These are phyloP conservation scores for Phycomyces blakesleeanus DNA, from an alignment of 192 early-diverging fungal genomes.

Conservation along the genomic window DNA sequence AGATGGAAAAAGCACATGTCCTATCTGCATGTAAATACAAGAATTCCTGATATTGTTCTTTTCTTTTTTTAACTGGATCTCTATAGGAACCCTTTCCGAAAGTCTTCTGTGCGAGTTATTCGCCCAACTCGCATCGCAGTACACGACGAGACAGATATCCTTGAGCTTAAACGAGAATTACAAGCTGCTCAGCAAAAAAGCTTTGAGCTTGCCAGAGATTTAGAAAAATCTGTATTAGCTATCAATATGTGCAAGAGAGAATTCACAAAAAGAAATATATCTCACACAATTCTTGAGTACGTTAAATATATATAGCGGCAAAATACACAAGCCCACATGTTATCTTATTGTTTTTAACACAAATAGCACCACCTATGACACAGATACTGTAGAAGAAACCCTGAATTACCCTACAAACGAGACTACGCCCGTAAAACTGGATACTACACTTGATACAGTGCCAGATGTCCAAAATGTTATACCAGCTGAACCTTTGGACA, in stretches of 20 bases:
- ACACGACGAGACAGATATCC: conserved; percentile 4
- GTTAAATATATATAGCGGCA: too few species aligned
- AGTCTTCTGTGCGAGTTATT: not conserved
- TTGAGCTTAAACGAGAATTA: not conserved
- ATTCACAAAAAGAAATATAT: conserved; percentile 2
- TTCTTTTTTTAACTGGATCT: not conserved
- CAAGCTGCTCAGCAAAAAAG: not conserved
- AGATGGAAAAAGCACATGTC: conserved; percentile 5
- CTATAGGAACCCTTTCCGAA: not conserved
- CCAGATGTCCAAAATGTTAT: too few species aligned
- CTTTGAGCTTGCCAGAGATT: not conserved
- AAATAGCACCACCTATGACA: too few species aligned
- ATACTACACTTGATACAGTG: too few species aligned
- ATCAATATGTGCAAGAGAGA: conserved; percentile 10
- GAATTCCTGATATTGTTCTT: not conserved
- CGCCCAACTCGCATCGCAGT: not conserved
- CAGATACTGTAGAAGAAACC: too few species aligned
- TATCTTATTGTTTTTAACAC: too few species aligned
- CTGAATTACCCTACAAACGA: too few species aligned
- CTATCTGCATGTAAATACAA: conserved; percentile 16
- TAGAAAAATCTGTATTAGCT: conserved; percentile 7
- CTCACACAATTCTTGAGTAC: not conserved
- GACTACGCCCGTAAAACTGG: too few species aligned
- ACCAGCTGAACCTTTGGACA: too few species aligned
- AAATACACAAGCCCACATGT: too few species aligned